Percentiles rank a stretch among this genome's conserved stretches.
Evolutionary conservation across 139 green algal genomes (phyloP).

Genomic region (Ulvella scutata): DNA sequence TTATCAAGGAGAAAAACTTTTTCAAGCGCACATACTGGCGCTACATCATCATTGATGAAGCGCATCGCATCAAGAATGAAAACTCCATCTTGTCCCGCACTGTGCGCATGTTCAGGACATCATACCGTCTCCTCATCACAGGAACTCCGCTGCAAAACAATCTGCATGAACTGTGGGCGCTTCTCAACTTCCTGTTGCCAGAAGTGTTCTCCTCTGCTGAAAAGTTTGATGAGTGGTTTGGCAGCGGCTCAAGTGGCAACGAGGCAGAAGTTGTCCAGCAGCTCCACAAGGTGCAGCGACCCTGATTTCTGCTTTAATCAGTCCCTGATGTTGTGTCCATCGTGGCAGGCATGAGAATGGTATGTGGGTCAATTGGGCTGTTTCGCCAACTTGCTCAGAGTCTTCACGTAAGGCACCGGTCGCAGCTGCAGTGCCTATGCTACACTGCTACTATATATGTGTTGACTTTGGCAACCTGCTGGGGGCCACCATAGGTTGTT

Average conservation of each 20-base stretch:
- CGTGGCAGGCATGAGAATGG: too few relatives aligned
- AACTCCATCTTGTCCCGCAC: conserved; percentile 83
- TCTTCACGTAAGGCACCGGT: too few relatives aligned
- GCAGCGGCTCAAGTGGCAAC: conserved; percentile 42
- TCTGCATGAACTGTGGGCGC: conserved; percentile 96
- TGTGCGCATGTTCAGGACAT: conserved; percentile 74
- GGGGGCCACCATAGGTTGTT: too few relatives aligned
- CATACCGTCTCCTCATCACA: conserved; percentile 96
- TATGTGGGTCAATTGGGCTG: too few relatives aligned
- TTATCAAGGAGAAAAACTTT: conserved; percentile 97
- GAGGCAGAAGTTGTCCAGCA: conserved; percentile 89
- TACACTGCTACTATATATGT: too few relatives aligned
- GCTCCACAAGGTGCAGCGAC: conserved; percentile 78
- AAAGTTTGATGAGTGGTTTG: conserved; percentile 98
- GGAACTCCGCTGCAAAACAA: conserved; percentile 96
- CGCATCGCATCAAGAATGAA: conserved; percentile 99
- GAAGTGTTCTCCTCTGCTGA: conserved; percentile 85
- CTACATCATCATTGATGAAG: conserved; percentile 99
- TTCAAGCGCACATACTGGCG: conserved; percentile 91
- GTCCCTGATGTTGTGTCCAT: too few relatives aligned
- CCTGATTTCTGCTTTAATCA: background rate
- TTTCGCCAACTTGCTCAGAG: too few relatives aligned
- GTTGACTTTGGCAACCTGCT: too few relatives aligned
- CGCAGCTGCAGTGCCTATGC: too few relatives aligned
- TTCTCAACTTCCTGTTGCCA: conserved; percentile 98